Evolutionary conservation across 2,329 filamentous ascomycete species (phyloP).

Genomic region (Aspergillus ochraceus): DNA sequence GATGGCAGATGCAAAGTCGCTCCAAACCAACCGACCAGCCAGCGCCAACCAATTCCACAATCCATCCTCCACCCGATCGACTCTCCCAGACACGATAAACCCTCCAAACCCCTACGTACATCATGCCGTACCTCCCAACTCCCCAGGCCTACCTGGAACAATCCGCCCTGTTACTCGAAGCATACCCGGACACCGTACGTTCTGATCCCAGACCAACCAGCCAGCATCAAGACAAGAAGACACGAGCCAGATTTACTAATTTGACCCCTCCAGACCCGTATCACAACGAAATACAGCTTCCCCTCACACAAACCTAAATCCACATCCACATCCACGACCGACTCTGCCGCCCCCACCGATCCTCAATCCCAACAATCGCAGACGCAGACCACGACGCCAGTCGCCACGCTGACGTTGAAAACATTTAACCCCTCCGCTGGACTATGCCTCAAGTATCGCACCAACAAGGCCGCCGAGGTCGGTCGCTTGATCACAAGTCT

Average conservation of each 20-base stretch:
- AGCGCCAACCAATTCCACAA: not conserved
- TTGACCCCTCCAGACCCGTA: conserved; percentile 64
- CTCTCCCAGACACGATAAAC: not conserved
- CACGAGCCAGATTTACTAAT: too few species aligned
- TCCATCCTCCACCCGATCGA: not conserved
- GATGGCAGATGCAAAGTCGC: not conserved
- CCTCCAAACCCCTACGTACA: conserved; percentile 12
- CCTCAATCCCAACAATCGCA: conserved; percentile 9
- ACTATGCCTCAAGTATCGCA: conserved; percentile 84
- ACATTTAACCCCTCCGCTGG: conserved; percentile 84
- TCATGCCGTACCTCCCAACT: conserved; percentile 77
- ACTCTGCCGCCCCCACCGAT: conserved; percentile 10
- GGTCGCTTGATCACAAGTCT: conserved; percentile 75
- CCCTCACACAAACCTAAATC: conserved; percentile 33
- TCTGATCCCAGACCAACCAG: conserved; percentile 13
- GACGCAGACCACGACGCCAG: conserved; percentile 49
- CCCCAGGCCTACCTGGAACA: conserved; percentile 91
- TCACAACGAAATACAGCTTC: conserved; percentile 90
- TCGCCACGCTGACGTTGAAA: conserved; percentile 77
- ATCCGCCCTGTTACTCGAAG: conserved; percentile 80
- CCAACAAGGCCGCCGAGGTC: conserved; percentile 87
- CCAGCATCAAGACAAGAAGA: too few species aligned
- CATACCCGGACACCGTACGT: conserved; percentile 77
- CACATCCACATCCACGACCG: conserved; percentile 32
- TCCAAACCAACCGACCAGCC: too few species aligned